A percentile compares a stretch with the other conserved stretches of the same genome.
These are phyloP conservation scores for Ustilago esculenta DNA, from an alignment of 1,284 basidiomycete genomes.

Conservation along the genomic window DNA sequence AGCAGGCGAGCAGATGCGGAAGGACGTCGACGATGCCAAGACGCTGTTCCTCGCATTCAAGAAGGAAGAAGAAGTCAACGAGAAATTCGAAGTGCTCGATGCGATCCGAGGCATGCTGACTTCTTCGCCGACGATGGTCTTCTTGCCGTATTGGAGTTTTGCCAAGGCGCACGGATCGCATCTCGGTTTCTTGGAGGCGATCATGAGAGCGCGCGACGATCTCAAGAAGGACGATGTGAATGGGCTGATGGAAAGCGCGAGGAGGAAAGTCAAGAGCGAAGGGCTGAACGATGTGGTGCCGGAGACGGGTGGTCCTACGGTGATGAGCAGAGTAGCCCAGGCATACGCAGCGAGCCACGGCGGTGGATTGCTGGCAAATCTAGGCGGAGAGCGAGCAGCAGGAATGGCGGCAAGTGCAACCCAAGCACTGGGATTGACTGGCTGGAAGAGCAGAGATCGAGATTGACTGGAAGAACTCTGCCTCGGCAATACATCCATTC, in stretches of 20 bases:
- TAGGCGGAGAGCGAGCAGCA: conserved; percentile 31
- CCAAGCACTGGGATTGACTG: conserved; percentile 27
- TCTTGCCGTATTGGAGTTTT: conserved; percentile 90
- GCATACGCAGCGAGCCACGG: conserved; percentile 39
- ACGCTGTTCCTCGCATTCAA: conserved; percentile 85
- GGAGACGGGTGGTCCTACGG: conserved; percentile 51
- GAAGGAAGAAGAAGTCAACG: conserved; percentile 80
- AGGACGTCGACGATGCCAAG: conserved; percentile 81
- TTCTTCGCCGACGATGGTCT: conserved; percentile 89
- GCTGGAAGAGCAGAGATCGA: conserved; percentile 42
- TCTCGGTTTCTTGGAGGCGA: conserved; percentile 85
- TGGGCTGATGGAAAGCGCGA: conserved; percentile 93
- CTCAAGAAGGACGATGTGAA: conserved; percentile 85
- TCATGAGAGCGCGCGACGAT: conserved; percentile 90
- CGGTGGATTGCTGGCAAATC: conserved; percentile 35
- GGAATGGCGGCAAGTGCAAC: conserved; percentile 39
- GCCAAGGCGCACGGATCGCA: conserved; percentile 96
- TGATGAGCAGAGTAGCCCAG: conserved; percentile 59
- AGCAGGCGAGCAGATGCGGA: conserved; percentile 81
- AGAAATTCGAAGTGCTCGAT: conserved; percentile 86
- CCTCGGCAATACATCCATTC: background rate
- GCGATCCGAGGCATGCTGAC: conserved; percentile 79
- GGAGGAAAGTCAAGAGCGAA: conserved; percentile 78
- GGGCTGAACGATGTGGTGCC: conserved; percentile 58
- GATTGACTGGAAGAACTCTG: background rate